A percentile compares a stretch with the other conserved stretches of the same genome.
Evolutionary conservation across 805 yeast genomes (phyloP).

Genomic region (Komagataella kurtzmanii): DNA sequence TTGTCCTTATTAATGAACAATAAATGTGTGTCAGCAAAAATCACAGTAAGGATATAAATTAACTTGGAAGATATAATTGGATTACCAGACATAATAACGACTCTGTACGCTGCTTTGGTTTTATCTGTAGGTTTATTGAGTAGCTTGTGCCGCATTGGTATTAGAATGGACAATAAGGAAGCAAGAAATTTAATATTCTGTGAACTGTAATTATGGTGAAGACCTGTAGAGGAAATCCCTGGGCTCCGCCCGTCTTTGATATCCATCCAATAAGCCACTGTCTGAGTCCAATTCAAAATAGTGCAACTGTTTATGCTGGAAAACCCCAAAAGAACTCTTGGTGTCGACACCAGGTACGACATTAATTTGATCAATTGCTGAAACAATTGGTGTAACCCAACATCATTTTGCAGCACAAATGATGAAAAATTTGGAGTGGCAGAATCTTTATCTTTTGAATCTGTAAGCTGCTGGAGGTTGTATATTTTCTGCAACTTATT

Average conservation of each 20-base stretch:
- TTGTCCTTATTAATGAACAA: slow-evolving; percentile 3
- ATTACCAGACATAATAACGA: slow-evolving; percentile 41
- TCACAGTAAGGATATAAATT: slow-evolving; percentile 35
- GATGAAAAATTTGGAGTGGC: slow-evolving; percentile 20
- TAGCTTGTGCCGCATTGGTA: slow-evolving; percentile 23
- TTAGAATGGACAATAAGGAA: slow-evolving; percentile 28
- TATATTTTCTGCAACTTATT: slow-evolving; percentile 19
- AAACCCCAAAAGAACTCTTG: slow-evolving; percentile 29
- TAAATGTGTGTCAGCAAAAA: slow-evolving; percentile 24
- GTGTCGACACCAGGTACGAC: slow-evolving; percentile 27
- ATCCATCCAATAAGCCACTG: slow-evolving; percentile 40
- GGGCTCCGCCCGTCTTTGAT: slow-evolving; percentile 28
- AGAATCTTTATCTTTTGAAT: slow-evolving; percentile 13
- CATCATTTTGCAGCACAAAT: slow-evolving; percentile 26
- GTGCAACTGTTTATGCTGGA: slow-evolving; percentile 22
- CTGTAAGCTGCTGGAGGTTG: slow-evolving; percentile 4
- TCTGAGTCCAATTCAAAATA: slow-evolving; percentile 36
- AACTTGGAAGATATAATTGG: slow-evolving; percentile 43
- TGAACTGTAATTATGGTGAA: slow-evolving; percentile 1
- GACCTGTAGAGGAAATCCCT: background rate
- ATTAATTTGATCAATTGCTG: slow-evolving; percentile 22
- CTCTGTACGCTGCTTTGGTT: slow-evolving; percentile 20
- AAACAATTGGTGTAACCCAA: slow-evolving; percentile 25
- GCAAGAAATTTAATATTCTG: slow-evolving; percentile 25
- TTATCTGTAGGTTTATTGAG: slow-evolving; percentile 20